These are phyloP conservation scores for Lagerstroemia speciosa DNA, from an alignment of 345 rosid species.

Conservation along the genomic window DNA sequence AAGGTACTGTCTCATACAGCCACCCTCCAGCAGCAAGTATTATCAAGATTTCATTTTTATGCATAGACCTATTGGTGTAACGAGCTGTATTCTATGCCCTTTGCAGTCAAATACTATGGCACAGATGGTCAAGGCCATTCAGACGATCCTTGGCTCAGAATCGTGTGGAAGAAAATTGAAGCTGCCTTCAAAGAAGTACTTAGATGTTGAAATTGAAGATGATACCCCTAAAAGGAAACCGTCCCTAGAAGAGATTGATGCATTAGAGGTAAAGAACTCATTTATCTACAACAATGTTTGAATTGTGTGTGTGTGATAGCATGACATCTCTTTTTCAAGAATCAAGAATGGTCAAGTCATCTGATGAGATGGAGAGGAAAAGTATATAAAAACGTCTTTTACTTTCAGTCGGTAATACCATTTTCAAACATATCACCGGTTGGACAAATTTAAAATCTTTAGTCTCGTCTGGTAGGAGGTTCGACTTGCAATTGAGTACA, in stretches of 20 bases:
- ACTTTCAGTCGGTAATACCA: background rate
- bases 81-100: background rate
- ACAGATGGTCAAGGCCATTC: slow-evolving; percentile 93
- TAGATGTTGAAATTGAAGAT: slow-evolving; percentile 68
- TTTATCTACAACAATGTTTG: background rate
- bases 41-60: background rate
- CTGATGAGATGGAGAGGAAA: background rate
- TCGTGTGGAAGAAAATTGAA: slow-evolving; percentile 39
- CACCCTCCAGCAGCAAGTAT: background rate
- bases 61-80: background rate
- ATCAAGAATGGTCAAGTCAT: background rate
- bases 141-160: slow-evolving; percentile 73
- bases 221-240: slow-evolving; percentile 88
- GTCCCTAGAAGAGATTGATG: slow-evolving; percentile 93
- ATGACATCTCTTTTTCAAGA: background rate
- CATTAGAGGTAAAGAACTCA: slow-evolving; percentile 63
- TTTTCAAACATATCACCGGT: background rate
- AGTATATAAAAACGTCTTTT: background rate
- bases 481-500: slow-evolving; percentile 82
- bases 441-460: background rate
- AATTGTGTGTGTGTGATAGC: background rate
- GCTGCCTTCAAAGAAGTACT: slow-evolving; percentile 25
- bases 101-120: slow-evolving; percentile 91
- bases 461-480: slow-evolving; percentile 50
- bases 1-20: slow-evolving; percentile 34